phyloP scores from a whole-genome alignment of 305 asterid species.

The Nicotiana rustica region DNA sequence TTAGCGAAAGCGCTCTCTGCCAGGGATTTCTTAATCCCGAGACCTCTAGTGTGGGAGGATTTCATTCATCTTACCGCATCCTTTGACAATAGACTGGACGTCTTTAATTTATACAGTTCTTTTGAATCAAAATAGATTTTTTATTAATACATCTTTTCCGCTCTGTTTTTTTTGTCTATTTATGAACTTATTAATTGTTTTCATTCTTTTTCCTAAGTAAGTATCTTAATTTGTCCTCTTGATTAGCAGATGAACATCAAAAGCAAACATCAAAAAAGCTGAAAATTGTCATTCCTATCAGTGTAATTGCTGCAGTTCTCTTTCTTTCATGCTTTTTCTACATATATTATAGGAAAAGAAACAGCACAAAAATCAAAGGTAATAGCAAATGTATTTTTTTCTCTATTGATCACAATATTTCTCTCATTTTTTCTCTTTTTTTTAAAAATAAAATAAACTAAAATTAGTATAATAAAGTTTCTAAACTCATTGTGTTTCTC shows the following conservation, averaged over 20 bases:
- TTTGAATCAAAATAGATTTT: background rate
- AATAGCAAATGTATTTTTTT: background rate
- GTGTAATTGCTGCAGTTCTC: slow-evolving; percentile 36
- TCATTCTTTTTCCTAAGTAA: background rate
- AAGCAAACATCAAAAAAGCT: background rate
- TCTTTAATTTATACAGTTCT: background rate
- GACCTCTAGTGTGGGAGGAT: too few relatives aligned
- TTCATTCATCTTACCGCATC: too few relatives aligned
- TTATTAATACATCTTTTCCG: background rate
- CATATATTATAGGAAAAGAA: slow-evolving; percentile 34
- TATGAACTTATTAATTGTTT: background rate
- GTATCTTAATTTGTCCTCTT: background rate
- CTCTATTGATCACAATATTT: background rate
- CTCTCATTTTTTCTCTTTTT: background rate
- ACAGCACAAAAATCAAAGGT: slow-evolving; percentile 38
- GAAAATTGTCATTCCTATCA: background rate
- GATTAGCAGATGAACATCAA: background rate
- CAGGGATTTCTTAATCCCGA: too few relatives aligned
- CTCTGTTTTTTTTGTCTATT: background rate
- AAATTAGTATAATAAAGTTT: background rate
- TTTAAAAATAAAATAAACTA: background rate
- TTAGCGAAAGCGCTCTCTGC: too few relatives aligned
- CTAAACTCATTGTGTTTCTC: background rate
- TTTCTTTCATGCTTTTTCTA: slow-evolving; percentile 36
- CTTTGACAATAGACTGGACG: background rate